Conservation (phyloP, 2,329 filamentous ascomycete species). For the Aspergillus sp. region DNA sequence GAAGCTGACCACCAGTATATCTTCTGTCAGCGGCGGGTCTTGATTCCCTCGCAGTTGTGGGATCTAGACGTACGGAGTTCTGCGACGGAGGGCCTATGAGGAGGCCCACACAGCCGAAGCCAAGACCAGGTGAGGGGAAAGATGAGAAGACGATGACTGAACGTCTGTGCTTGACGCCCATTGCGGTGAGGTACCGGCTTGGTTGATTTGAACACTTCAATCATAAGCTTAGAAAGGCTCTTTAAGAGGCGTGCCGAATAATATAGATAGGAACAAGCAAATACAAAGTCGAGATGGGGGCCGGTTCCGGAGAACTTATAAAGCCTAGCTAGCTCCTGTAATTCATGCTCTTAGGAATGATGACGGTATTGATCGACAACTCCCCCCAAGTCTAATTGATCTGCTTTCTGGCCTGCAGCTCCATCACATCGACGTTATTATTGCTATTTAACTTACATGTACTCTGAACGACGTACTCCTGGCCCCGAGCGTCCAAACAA, state of each 20-base stretch:
- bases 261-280: constrained; percentile 9
- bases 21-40: constrained; percentile 18
- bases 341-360: not conserved
- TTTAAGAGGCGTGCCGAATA: not conserved
- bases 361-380: constrained; percentile 11
- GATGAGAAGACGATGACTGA: constrained; percentile 16
- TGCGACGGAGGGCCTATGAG: constrained; percentile 19
- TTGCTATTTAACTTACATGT: not conserved
- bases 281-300: not conserved
- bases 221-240: constrained; percentile 16
- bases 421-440: not conserved
- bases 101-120: constrained; percentile 16
- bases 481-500: not conserved
- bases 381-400: not conserved
- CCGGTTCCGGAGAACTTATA: constrained; percentile 6
- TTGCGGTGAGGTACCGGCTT: constrained; percentile 14
- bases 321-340: constrained; percentile 1
- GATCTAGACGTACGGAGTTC: constrained; percentile 19
- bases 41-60: constrained; percentile 11
- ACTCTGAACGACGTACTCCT: not conserved
- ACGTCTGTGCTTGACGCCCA: constrained; percentile 23
- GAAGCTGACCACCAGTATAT: constrained; percentile 20
- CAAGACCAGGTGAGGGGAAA: constrained; percentile 22
- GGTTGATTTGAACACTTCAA: constrained; percentile 15
- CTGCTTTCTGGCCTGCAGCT: not conserved